phyloP scores from a whole-genome alignment of 805 yeast genomes.

The Clavispora fructus region DNA sequence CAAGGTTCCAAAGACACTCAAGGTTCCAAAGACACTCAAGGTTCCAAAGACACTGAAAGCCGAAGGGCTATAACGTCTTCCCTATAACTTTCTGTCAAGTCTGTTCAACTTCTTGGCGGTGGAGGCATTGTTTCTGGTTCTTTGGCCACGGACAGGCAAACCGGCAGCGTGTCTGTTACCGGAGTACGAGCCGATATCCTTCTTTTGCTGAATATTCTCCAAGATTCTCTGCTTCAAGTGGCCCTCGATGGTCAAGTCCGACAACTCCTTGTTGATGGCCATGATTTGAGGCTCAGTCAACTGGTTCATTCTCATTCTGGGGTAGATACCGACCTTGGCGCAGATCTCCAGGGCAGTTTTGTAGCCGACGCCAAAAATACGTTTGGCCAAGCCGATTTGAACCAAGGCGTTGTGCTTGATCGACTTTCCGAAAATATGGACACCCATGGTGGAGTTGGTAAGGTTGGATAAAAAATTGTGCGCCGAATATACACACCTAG shows the following conservation, averaged over 20 bases:
- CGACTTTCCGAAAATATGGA: constrained; percentile 41
- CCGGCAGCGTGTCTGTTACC: constrained; percentile 90
- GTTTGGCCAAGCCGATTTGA: constrained; percentile 63
- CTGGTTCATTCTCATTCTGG: constrained; percentile 92
- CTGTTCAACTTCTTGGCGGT: constrained; percentile 86
- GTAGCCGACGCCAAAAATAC: constrained; percentile 84
- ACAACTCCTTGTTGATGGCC: constrained; percentile 81
- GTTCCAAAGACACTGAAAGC: too few relatives aligned
- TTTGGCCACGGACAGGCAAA: constrained; percentile 67
- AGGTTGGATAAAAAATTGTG: not conserved
- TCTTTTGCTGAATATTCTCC: constrained; percentile 74
- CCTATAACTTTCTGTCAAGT: constrained; percentile 48
- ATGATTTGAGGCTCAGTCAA: constrained; percentile 81
- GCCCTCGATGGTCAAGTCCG: constrained; percentile 78
- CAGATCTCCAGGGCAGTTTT: constrained; percentile 69
- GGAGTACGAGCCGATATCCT: constrained; percentile 74
- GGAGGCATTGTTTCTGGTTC: constrained; percentile 83
- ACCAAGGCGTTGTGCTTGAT: constrained; percentile 40
- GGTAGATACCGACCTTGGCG: constrained; percentile 86
- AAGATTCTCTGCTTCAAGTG: constrained; percentile 68
- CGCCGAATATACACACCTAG: not conserved
- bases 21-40: too few relatives aligned
- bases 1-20: too few relatives aligned
- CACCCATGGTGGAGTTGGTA: constrained; percentile 27
- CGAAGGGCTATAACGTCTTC: not conserved